Percentiles rank a stretch among this genome's conserved stretches.
Evolutionary conservation across 768 basidiomycete genomes (phyloP).

Genomic region (Cantharellus anzutake): DNA sequence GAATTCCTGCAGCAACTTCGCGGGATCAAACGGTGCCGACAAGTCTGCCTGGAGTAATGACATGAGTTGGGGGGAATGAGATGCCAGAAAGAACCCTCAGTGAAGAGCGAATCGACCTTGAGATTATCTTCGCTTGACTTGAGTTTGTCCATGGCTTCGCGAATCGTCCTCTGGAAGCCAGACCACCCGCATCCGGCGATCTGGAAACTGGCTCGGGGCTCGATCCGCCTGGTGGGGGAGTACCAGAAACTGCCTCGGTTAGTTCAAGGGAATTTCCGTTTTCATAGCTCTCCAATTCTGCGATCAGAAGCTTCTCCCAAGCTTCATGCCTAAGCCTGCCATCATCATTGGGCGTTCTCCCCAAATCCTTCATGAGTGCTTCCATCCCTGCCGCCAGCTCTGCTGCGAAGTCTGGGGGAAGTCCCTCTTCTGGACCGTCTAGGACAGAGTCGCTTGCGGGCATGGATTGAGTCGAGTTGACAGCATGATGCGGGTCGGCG

Average conservation of each 20-base stretch:
- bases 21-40: conserved; percentile 21
- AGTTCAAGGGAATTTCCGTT: neutral
- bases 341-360: conserved; percentile 6
- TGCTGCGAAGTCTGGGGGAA: conserved; percentile 19
- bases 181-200: conserved; percentile 11
- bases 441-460: too few species aligned
- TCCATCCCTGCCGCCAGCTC: conserved; percentile 29
- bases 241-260: neutral
- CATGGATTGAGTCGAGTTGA: neutral
- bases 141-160: conserved; percentile 54
- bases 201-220: neutral
- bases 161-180: conserved; percentile 51
- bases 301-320: conserved; percentile 55
- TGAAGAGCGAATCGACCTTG: conserved; percentile 20
- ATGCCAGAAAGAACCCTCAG: too few species aligned
- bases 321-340: conserved; percentile 12
- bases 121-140: conserved; percentile 43
- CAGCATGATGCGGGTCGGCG: conserved; percentile 4
- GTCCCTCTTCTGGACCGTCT: conserved; percentile 10
- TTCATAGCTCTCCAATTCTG: conserved; percentile 34
- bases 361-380: conserved; percentile 23
- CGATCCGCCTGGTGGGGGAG: conserved; percentile 3
- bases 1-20: conserved; percentile 30
- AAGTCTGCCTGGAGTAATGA: conserved; percentile 7
- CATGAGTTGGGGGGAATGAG: neutral